Percentiles rank a stretch among this genome's conserved stretches.
Conservation (phyloP, 768 basidiomycete species). For the Russula lepida region DNA sequence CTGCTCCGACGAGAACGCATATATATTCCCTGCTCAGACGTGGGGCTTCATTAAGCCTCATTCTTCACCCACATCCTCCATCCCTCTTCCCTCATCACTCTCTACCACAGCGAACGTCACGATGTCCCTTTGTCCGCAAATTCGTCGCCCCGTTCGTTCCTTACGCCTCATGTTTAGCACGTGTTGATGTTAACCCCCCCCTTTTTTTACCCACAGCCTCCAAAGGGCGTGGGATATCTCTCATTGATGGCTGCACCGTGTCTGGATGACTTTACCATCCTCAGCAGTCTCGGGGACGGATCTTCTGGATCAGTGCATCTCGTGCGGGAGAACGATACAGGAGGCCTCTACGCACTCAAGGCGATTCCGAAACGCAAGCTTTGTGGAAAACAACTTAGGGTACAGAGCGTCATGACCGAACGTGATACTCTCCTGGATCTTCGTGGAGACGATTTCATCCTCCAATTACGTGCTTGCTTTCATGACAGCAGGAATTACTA, state of each 20-base stretch:
- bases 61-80: background rate
- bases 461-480: constrained; percentile 15
- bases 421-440: constrained; percentile 14
- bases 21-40: background rate
- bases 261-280: constrained; percentile 10
- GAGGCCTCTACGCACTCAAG: constrained; percentile 16
- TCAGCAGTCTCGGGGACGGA: constrained; percentile 10
- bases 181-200: background rate
- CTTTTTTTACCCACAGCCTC: background rate
- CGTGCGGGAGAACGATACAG: constrained; percentile 7
- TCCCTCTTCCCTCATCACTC: background rate
- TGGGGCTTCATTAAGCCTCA: background rate
- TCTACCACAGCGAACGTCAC: background rate
- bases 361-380: constrained; percentile 10
- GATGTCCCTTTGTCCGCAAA: background rate
- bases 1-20: background rate
- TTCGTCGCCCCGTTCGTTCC: background rate
- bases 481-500: constrained; percentile 15
- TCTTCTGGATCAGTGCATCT: constrained; percentile 12
- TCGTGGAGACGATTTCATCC: constrained; percentile 15
- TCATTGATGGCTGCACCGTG: constrained; percentile 9
- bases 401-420: constrained; percentile 5
- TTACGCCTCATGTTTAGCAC: background rate
- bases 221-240: constrained; percentile 5
- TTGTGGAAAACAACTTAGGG: background rate